Base-by-base conservation (phyloP, 108 stramenopile genomes). In the Pseudonitzschia delicatissima region DNA sequence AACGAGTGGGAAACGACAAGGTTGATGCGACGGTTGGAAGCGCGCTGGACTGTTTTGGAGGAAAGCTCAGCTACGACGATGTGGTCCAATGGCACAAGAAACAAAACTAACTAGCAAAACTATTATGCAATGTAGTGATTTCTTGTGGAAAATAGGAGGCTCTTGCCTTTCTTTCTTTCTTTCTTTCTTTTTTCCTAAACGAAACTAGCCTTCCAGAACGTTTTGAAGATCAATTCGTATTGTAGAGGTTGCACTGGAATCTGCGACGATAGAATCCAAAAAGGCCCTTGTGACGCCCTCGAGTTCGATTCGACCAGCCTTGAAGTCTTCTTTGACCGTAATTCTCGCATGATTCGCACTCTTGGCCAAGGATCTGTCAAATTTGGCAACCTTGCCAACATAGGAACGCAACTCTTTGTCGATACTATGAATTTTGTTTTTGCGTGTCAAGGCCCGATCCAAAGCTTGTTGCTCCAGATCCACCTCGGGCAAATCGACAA, bases 11-110 rank as follows among this genome's bases (percentile, higher is more conserved):
- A 27, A 62, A 74, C n/a, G 96, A 96, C 12, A 86, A 79, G 60
- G 98, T 99, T 5, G 97, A 99, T 72, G 78, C 95, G 40, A 98
- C 98, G 2, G 90, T 99, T 53, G 98, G 98, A 3, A 96, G 96
- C 69, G 98, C 97, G 0, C 76, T 99, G 69, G 97, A 97, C 80
- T 91, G 95, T 44, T 99, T 99, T 62, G 97, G 98, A 32, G 98
- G 98, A 44, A 68, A 87, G 28, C 80, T 99, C 11, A 57, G 65
- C 23, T 99, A 96, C 67, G 85, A 85, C 2, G 93, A 94, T 25
- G 98, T 99, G 28, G 87, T 99, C 27, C 81, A 73, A 29, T 98
- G 98, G 97, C 95, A 97, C 70, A 88, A 81, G 29, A 72, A 73
- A 51, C 81, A 92, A 77, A 55, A 55, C 20, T 35, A 55, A 53